These are phyloP conservation scores for Calvatia gigantea DNA, from an alignment of 768 basidiomycete genomes.

Conservation along the genomic window DNA sequence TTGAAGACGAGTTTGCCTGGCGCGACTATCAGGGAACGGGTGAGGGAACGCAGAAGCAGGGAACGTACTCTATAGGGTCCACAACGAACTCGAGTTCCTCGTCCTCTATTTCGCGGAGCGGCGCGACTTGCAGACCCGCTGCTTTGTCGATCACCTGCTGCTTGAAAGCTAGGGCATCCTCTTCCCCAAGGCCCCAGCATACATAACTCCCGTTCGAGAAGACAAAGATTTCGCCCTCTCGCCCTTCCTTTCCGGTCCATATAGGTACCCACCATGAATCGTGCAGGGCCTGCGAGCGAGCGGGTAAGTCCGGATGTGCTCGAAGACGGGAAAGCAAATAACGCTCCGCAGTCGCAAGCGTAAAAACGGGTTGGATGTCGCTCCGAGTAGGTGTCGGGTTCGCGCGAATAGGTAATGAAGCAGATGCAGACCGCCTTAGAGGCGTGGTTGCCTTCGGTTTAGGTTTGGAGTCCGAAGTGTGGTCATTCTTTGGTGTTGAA, in stretches of 20 bases:
- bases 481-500: background rate
- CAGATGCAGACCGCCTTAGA: conserved; percentile 78
- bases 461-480: conserved; percentile 39
- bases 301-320: conserved; percentile 44
- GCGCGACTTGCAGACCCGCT: conserved; percentile 56
- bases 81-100: conserved; percentile 93
- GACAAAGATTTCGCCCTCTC: conserved; percentile 81
- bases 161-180: conserved; percentile 67
- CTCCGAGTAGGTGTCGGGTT: conserved; percentile 86
- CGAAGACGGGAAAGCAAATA: conserved; percentile 69
- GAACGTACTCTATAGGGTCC: conserved; percentile 74
- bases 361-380: conserved; percentile 74
- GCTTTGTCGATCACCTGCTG: conserved; percentile 53
- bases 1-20: conserved; percentile 85
- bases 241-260: conserved; percentile 49
- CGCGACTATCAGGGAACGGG: conserved; percentile 12
- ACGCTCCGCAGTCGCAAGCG: conserved; percentile 83
- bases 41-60: background rate
- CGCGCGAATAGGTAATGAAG: conserved; percentile 79
- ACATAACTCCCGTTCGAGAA: conserved; percentile 89
- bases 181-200: conserved; percentile 83
- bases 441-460: conserved; percentile 84
- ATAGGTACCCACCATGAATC: conserved; percentile 80
- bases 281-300: conserved; percentile 57
- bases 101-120: conserved; percentile 69